Evolutionary conservation across 164 flowering plant species (phyloP).

Genomic region (Protea cynaroides): DNA sequence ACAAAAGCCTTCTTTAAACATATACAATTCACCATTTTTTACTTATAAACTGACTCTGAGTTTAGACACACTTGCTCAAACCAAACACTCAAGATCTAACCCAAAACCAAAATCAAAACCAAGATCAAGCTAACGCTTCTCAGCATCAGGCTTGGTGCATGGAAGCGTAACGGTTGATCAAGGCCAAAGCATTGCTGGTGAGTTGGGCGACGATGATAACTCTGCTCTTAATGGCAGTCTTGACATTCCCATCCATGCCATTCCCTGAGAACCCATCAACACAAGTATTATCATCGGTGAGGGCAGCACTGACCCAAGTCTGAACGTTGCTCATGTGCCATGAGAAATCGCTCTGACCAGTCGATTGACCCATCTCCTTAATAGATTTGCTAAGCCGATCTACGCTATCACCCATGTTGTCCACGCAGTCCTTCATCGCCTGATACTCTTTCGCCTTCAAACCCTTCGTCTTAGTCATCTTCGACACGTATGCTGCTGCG

Average conservation of each 20-base stretch:
- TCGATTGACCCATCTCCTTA: conserved; percentile 17
- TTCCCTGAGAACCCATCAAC: conserved; percentile 27
- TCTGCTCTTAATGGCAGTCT: conserved; percentile 9
- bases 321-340: conserved; percentile 39
- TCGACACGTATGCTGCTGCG: conserved; percentile 9
- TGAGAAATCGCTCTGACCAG: conserved; percentile 6
- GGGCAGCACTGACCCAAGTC: conserved; percentile 43
- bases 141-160: not conserved
- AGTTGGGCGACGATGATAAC: conserved; percentile 22
- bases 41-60: too few species aligned
- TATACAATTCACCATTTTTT: too few species aligned
- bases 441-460: conserved; percentile 12
- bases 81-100: too few species aligned
- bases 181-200: conserved; percentile 36
- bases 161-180: conserved; percentile 24
- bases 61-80: too few species aligned
- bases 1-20: too few species aligned
- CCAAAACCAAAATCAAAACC: not conserved
- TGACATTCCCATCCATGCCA: conserved; percentile 8
- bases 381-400: conserved; percentile 24
- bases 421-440: conserved; percentile 28
- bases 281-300: conserved; percentile 35
- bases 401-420: conserved; percentile 26
- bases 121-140: not conserved
- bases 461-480: conserved; percentile 9